A percentile compares a stretch with the other conserved stretches of the same genome.
Conservation (phyloP, 1,139 yeast species). For the Yamadazyma membranifaciens region DNA sequence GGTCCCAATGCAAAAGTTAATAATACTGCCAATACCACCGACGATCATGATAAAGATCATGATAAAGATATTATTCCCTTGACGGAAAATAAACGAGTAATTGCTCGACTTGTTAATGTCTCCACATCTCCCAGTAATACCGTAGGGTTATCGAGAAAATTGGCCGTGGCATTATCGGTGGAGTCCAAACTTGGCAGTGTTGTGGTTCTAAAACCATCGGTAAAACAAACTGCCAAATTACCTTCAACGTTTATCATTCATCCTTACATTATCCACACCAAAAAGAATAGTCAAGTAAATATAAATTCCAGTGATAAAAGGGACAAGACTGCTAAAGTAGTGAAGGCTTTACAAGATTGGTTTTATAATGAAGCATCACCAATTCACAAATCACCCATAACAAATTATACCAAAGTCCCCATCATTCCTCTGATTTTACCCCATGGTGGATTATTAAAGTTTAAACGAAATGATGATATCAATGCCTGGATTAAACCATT, state of each 20-base stretch:
- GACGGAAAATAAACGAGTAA: conserved; percentile 45
- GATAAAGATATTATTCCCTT: conserved; percentile 15
- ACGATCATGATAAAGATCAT: conserved; percentile 3
- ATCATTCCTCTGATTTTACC: conserved; percentile 48
- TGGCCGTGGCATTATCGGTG: conserved; percentile 60
- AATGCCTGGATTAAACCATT: conserved; percentile 46
- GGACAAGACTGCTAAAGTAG: conserved; percentile 23
- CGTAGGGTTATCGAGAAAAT: conserved; percentile 54
- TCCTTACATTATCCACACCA: conserved; percentile 52
- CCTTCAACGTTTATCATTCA: conserved; percentile 50
- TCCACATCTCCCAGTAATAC: conserved; percentile 39
- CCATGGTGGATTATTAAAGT: conserved; percentile 60
- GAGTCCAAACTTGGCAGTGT: conserved; percentile 53
- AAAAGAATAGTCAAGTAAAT: conserved; percentile 26
- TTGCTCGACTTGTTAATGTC: conserved; percentile 52
- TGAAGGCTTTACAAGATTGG: conserved; percentile 11
- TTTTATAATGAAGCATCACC: conserved; percentile 16
- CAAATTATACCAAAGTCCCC: conserved; percentile 53
- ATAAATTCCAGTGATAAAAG: conserved; percentile 28
- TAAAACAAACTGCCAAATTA: conserved; percentile 34
- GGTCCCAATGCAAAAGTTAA: conserved; percentile 44
- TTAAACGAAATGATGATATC: conserved; percentile 45
- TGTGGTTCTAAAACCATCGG: conserved; percentile 52
- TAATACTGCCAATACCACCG: conserved; percentile 9
- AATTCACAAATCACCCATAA: conserved; percentile 31